A percentile compares a stretch with the other conserved stretches of the same genome.
Conservation (phyloP, 1,139 yeast genomes). For the Groenewaldozyma auringiensis region DNA sequence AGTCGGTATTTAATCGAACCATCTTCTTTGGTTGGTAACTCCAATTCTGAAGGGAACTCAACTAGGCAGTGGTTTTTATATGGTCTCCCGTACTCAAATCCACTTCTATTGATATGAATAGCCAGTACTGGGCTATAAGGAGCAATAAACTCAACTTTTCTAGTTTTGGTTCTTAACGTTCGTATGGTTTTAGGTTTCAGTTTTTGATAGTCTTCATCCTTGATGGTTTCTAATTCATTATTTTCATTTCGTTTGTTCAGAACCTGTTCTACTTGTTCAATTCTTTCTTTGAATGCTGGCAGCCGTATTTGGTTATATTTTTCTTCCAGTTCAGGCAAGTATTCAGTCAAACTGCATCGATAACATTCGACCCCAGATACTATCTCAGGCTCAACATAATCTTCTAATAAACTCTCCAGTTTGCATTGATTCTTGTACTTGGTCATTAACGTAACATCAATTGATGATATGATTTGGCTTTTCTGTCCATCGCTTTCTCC, state of each 20-base stretch:
- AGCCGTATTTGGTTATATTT: constrained; percentile 3
- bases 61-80: constrained; percentile 79
- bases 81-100: constrained; percentile 80
- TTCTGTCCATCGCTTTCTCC: constrained; percentile 92
- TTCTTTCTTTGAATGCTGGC: constrained; percentile 43
- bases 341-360: constrained; percentile 70
- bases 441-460: constrained; percentile 54
- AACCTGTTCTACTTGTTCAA: constrained; percentile 50
- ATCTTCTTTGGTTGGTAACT: constrained; percentile 54
- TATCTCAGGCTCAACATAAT: constrained; percentile 74
- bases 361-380: constrained; percentile 92
- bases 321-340: constrained; percentile 45
- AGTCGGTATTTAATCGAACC: constrained; percentile 51
- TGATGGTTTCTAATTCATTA: constrained; percentile 41
- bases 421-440: constrained; percentile 27
- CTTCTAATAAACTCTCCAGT: constrained; percentile 52
- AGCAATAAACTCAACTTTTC: constrained; percentile 68
- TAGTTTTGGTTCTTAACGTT: constrained; percentile 69
- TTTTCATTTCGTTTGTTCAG: constrained; percentile 26
- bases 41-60: constrained; percentile 59
- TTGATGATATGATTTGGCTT: constrained; percentile 71
- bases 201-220: constrained; percentile 69
- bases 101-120: constrained; percentile 84
- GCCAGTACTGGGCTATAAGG: constrained; percentile 74
- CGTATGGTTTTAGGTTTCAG: constrained; percentile 70